Evolutionary conservation across 495 filamentous ascomycete genomes (phyloP).

Genomic region (Penicillium longicatenatum): DNA sequence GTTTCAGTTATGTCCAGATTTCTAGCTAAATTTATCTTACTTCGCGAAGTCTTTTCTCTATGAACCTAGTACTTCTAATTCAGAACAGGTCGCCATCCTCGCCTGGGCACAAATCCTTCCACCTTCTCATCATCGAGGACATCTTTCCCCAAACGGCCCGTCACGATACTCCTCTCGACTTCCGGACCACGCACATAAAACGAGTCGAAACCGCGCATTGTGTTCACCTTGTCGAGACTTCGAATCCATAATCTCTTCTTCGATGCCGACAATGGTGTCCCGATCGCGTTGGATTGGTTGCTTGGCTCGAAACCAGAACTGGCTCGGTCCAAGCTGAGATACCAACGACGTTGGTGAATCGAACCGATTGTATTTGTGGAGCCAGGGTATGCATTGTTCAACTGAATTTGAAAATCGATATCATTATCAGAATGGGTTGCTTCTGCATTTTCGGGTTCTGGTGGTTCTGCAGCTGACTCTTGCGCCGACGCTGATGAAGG

Average conservation of each 20-base stretch:
- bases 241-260: constrained; percentile 31
- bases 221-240: not conserved
- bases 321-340: constrained; percentile 55
- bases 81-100: constrained; percentile 58
- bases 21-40: too few relatives aligned
- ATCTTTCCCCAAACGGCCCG: constrained; percentile 57
- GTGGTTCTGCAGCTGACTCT: not conserved
- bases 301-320: constrained; percentile 54
- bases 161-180: constrained; percentile 62
- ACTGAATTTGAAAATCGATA: constrained; percentile 52
- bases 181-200: constrained; percentile 62
- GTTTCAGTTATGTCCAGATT: too few relatives aligned
- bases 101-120: constrained; percentile 51
- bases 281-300: not conserved
- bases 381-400: constrained; percentile 64
- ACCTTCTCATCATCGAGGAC: constrained; percentile 62
- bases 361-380: constrained; percentile 63
- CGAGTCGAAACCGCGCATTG: constrained; percentile 45
- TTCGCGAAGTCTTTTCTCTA: too few relatives aligned
- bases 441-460: not conserved
- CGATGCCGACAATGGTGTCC: not conserved
- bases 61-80: constrained; percentile 32
- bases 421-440: constrained; percentile 19
- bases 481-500: not conserved
- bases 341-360: constrained; percentile 66